Evolutionary conservation across 2,329 filamentous ascomycete species (phyloP), one percentile per base, ranked within the genome.

Genomic region (Talaromyces albobiverticillius): DNA sequence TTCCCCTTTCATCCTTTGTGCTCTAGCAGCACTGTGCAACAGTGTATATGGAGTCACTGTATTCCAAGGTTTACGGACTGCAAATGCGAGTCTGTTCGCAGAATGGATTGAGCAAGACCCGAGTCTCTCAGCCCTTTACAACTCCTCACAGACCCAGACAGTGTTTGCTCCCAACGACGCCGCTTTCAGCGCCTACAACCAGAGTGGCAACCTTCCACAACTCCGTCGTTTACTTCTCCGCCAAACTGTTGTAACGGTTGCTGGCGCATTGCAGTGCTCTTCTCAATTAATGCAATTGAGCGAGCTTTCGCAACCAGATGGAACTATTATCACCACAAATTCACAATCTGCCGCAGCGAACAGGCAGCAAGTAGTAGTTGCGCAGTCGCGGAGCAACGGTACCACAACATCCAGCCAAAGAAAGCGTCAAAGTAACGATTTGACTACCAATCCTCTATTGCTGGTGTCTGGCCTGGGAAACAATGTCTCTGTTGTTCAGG

Each of bases 381-480:
- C 22, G 31, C 31, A 20, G 4, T 22, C 46, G 7, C 13, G 18
- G 14, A 36, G 18, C 20, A 48, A 38, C n/a, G 20, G 46, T 13
- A 38, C n/a, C n/a, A n/a, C 31, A 10, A 34, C 31, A 23, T 26
- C 32, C 3, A 48, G 46, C 20, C 22, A 26, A 18, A 31, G 20
- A 26, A 48, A 48, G 22, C 46, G 46, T 7, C 46, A 48, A 38
- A 25, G 11, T 18, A 38, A 4, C 4, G 34, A 38, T 9, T 22
- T 29, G 6, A 32, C 43, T n/a, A 32, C 10, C 16, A 26, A 46
- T n/a, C n/a, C 46, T 38, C 18, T 48, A 5, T 31, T 16, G 9
- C 29, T 52, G 22, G 25, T 32, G 16, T 52, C 50, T 16, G 50
- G 50, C n/a, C 29, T 52, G 8, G 50, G 50, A 10, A 34, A 52